These are phyloP conservation scores for Candida ovalis DNA, from an alignment of 805 yeast species.

Conservation along the genomic window DNA sequence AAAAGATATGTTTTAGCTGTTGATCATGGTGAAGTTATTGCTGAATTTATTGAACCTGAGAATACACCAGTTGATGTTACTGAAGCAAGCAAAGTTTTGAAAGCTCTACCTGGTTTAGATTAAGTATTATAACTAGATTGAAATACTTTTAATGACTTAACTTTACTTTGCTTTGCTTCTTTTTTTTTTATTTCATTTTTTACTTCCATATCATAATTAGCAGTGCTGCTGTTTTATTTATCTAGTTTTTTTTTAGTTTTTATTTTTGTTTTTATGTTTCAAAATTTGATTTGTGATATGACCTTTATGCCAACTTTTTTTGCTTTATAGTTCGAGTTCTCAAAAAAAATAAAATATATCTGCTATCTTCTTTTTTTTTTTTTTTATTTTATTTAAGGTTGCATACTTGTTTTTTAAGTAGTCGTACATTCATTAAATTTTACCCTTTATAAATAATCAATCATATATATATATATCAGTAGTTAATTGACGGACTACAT, in stretches of 20 bases:
- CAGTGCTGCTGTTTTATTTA: too few species aligned
- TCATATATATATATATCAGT: neutral
- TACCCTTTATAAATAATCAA: too few species aligned
- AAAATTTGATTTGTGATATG: neutral
- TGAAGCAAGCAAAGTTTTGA: conserved; percentile 43
- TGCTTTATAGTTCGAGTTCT: neutral
- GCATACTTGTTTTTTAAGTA: neutral
- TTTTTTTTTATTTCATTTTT: neutral
- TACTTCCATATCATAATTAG: neutral
- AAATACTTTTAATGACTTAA: neutral
- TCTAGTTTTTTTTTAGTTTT: neutral
- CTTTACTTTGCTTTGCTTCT: neutral
- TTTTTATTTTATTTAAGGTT: too few species aligned
- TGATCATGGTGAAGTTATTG: conserved; percentile 66
- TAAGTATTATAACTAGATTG: conserved; percentile 4
- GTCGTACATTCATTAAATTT: neutral
- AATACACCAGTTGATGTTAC: conserved; percentile 62
- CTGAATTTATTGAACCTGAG: conserved; percentile 77
- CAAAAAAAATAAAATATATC: too few species aligned
- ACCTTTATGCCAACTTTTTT: neutral
- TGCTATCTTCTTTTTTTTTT: too few species aligned
- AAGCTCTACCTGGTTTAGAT: conserved; percentile 24
- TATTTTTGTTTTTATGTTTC: neutral
- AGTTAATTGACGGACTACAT: neutral
- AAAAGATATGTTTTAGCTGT: conserved; percentile 74